Evolutionary conservation across 1,139 yeast genomes (phyloP), one percentile per base, ranked within the genome.

Genomic region (Diutina catenulata): DNA sequence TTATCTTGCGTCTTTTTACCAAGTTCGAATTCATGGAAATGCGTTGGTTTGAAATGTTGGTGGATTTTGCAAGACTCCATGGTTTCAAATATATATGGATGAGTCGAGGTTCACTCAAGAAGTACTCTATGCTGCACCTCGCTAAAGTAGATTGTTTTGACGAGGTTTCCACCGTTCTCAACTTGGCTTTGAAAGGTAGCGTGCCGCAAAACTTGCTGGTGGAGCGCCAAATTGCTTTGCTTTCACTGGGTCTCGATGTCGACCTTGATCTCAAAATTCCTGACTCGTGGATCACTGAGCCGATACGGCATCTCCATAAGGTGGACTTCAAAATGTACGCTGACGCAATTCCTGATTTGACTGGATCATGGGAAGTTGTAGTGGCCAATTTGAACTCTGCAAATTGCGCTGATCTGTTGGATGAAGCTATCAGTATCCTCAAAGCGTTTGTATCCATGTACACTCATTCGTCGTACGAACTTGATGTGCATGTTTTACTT

Each of bases 1-100:
- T n/a, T n/a, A n/a, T 57, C 3, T 41, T 76, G 15, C 58, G 55
- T 39, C 61, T 57, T 42, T 74, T 72, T 45, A 55, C 64, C 23
- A 62, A 59, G 33, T 56, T 60, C 0, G 45, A 70, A 14, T 53
- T 65, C 31, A 49, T 45, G 19, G 64, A 62, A 1, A 64, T 55
- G 51, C 1, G 23, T 42, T 3, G 39, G 64, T 5, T 31, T 43
- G 14, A 37, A 43, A 1, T 59, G 55, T 10, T 28, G 7, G 2
- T 24, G 18, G 29, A 21, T 10, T 28, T 10, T 15, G 25, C 20
- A 3, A 19, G 16, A 2, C 45, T 41, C 32, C 5, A 11, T 3
- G 23, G 23, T 23, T 15, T 24, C 7, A 40, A 38, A 19, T 23
- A 29, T n/a, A 33, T 22, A 18, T 23, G 16, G 15, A n/a, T 33